Conservation (phyloP, 1,284 basidiomycete species). For the Golubevia sp. region DNA sequence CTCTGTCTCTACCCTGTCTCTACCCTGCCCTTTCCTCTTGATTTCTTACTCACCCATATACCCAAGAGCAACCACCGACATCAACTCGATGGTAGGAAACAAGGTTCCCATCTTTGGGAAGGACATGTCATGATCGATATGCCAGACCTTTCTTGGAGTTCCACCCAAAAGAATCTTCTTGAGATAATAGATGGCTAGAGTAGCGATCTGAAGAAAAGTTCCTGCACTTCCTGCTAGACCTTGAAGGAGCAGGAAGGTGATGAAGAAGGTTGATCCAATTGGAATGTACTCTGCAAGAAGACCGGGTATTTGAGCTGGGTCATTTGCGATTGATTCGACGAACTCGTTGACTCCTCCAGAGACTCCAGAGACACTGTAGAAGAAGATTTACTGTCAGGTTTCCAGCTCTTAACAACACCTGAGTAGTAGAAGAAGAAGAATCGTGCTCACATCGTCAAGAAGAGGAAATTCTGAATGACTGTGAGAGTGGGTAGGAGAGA, state of each 20-base stretch:
- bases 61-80: slow-evolving; percentile 47
- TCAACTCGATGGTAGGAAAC: slow-evolving; percentile 53
- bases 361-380: slow-evolving; percentile 37
- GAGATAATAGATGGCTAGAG: slow-evolving; percentile 80
- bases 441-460: slow-evolving; percentile 56
- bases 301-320: slow-evolving; percentile 34
- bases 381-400: too few relatives aligned
- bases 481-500: too few relatives aligned
- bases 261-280: slow-evolving; percentile 86
- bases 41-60: too few relatives aligned
- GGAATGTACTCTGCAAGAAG: slow-evolving; percentile 71
- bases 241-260: slow-evolving; percentile 71
- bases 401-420: too few relatives aligned
- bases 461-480: slow-evolving; percentile 58
- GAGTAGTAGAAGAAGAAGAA: too few relatives aligned
- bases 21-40: too few relatives aligned
- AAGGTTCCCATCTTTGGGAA: slow-evolving; percentile 81
- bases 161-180: slow-evolving; percentile 81
- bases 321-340: slow-evolving; percentile 14
- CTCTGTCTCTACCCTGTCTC: too few relatives aligned
- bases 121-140: slow-evolving; percentile 73
- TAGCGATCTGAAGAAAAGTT: slow-evolving; percentile 78
- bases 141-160: slow-evolving; percentile 83
- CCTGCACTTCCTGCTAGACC: slow-evolving; percentile 68
- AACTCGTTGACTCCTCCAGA: slow-evolving; percentile 33